Base-by-base conservation (phyloP, 306 rosid genomes). In the Bauhinia variegata region DNA sequence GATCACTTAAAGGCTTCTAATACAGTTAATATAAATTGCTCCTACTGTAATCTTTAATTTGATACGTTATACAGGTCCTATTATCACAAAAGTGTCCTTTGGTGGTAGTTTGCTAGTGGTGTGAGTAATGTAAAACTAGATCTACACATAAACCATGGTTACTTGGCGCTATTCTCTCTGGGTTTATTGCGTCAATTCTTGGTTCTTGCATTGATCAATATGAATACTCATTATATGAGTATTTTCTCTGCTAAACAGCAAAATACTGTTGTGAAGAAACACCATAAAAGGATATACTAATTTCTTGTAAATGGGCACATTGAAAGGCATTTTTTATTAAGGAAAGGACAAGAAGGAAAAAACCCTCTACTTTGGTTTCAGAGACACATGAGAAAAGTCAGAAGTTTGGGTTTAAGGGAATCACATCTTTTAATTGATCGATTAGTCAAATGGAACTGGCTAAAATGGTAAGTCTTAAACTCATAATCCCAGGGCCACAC, bases 1-100 rank as follows among this genome's bases (percentile, higher is more conserved):
- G 10, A 53, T 67, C 53, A 36, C 79, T 38, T 73, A 50, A 77
- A 49, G 58, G 65, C 41, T 16, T 16, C 38, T 7, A 13, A 28
- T 7, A 16, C 33, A 33, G n/a, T 36, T 32, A 4, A 30, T 54
- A 37, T 28, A 59, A 31, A 62, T 18, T 58, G 17, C 46, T 16
- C 46, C 30, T 41, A 44, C 43, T 13, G 42, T 16, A 49, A 57
- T 28, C 47, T 65, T 23, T 12, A 23, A 18, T 69, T 65, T 16
- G 5, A 42, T n/a, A 48, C 10, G 23, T 33, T 52, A 9, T 43
- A 15, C 36, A 44, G 47, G 62, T 17, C 28, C 57, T 31, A 31
- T 63, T 17, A 48, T 5, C 33, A 13, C 2, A 16, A 44, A 36
- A 60, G 48, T 5, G 48, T 5, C 65, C 48, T 17, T 58, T n/a